Conservation (phyloP, 768 basidiomycete genomes). For the Galerina sulciceps region DNA sequence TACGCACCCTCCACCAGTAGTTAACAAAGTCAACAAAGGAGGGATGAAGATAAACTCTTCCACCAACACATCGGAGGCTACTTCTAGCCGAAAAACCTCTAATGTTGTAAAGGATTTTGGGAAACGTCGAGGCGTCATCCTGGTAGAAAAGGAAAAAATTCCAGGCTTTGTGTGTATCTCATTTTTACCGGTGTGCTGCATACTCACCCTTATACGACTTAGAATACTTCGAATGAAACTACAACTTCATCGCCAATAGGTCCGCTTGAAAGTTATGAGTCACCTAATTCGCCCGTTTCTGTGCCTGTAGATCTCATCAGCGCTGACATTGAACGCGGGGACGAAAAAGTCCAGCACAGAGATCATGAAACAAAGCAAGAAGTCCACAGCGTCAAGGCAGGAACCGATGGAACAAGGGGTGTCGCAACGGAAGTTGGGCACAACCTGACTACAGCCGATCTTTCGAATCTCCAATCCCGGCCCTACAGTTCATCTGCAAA, state of each 20-base stretch:
- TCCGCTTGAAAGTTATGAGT: neutral
- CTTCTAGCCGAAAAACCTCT: conserved; percentile 3
- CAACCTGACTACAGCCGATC: neutral
- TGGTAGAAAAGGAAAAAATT: conserved; percentile 14
- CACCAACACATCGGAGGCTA: neutral
- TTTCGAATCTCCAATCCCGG: neutral
- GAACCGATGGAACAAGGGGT: neutral
- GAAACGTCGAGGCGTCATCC: conserved; percentile 27
- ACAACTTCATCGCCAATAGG: neutral
- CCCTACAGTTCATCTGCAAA: no score
- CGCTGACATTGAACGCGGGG: neutral
- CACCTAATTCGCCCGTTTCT: neutral
- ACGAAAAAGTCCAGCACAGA: no score
- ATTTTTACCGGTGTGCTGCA: neutral
- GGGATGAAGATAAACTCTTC: neutral
- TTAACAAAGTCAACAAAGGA: neutral
- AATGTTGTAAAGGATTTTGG: conserved; percentile 18
- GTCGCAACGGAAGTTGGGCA: neutral
- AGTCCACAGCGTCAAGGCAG: neutral
- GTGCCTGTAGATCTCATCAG: neutral
- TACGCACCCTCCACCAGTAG: neutral
- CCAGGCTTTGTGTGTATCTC: conserved; percentile 3
- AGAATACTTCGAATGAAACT: neutral
- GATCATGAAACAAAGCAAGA: no score
- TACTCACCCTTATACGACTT: neutral